Evolutionary conservation across 2,329 filamentous ascomycete species (phyloP), one percentile per base, ranked within the genome.

Genomic region (Neobulgaria alba): DNA sequence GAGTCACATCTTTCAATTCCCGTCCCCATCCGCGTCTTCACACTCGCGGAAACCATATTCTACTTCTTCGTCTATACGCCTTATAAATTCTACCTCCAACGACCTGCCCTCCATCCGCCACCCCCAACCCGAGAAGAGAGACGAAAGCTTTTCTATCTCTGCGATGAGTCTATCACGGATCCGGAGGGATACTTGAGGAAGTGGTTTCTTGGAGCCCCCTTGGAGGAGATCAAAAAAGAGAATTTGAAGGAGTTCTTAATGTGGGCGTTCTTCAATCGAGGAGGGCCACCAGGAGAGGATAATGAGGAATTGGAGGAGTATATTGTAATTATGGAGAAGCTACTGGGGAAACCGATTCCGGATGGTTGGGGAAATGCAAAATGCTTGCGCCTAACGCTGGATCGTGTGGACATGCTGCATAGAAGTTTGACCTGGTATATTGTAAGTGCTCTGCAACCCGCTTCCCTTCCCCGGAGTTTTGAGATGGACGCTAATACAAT

Each of bases 171-270:
- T 39, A 69, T 78, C 10, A 62, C 68, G 1, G 67, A 79, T 51
- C 64, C 67, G 0, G 67, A 71, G 29, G 62, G 57, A 26, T 81
- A 75, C 48, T 45, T 81, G 19, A 61, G 56, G 37, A 69, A 66
- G 47, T 82, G 77, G 77, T 79, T 80, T 52, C 58, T 71, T 17
- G 69, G 69, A 19, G 72, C 74, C 5, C 61, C 67, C 12, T 35
- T 62, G 2, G 59, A 64, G 19, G 73, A 77, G 19, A 72, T 82
- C 33, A 67, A 68, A 40, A 62, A 67, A 10, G 74, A 79, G 21
- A 78, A 80, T 54, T 51, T 80, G 37, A 74, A 72, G 56, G 72
- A 77, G 40, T 79, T 77, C 54, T 64, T 76, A 15, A 59, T 67
- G n/a, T 82, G 75, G 77, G 73, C 71, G 1, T 72, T 80, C 38